Evolutionary conservation across 305 asterid species (phyloP).

Genomic region (Stenogyne calaminthoides): DNA sequence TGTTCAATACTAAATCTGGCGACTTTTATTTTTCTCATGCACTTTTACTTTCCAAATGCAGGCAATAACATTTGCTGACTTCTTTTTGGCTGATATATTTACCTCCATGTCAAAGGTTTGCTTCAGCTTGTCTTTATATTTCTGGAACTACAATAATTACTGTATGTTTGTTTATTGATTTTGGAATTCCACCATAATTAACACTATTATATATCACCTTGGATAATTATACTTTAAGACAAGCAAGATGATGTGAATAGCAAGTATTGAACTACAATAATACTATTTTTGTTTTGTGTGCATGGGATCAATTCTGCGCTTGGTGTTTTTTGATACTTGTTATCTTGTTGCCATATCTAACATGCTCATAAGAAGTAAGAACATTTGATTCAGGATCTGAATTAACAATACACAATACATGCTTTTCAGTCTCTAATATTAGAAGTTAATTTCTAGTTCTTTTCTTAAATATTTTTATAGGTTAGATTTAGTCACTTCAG

Average conservation of each 20-base stretch:
- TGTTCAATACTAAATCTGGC: neutral
- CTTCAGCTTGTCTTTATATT: slow-evolving; percentile 27
- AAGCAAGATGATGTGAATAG: neutral
- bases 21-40: slow-evolving; percentile 32
- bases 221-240: neutral
- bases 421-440: neutral
- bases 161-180: slow-evolving; percentile 11
- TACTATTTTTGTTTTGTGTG: neutral
- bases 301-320: neutral
- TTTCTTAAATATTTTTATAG: neutral
- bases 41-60: slow-evolving; percentile 44
- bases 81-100: slow-evolving; percentile 94
- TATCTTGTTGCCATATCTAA: neutral
- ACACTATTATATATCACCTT: neutral
- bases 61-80: slow-evolving; percentile 96
- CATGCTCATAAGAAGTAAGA: neutral
- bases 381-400: neutral
- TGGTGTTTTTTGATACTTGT: neutral
- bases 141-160: slow-evolving; percentile 15
- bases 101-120: slow-evolving; percentile 99
- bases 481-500: neutral
- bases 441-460: neutral
- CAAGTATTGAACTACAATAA: neutral
- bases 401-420: neutral
- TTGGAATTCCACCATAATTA: neutral